A percentile compares a stretch with the other conserved stretches of the same genome.
These are phyloP conservation scores for Buxus sempervirens DNA, from an alignment of 164 flowering plant species.

Conservation along the genomic window DNA sequence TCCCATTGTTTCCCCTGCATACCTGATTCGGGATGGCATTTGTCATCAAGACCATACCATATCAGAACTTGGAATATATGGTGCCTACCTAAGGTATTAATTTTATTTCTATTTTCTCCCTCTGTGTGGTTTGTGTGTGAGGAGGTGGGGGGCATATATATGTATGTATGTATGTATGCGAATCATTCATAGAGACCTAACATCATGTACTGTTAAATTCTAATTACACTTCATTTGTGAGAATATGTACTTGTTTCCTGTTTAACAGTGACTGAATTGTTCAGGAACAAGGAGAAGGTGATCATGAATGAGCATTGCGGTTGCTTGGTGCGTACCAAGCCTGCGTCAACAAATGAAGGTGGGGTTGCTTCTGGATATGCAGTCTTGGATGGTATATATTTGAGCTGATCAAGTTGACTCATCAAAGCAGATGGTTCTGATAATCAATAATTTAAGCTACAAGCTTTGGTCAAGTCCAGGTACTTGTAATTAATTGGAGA, in stretches of 20 bases:
- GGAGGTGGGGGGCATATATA: neutral
- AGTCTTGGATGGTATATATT: constrained; percentile 80
- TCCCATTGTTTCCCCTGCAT: constrained; percentile 47
- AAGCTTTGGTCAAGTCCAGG: neutral
- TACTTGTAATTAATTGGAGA: neutral
- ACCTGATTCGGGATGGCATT: constrained; percentile 70
- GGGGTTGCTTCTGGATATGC: constrained; percentile 97
- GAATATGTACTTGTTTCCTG: neutral
- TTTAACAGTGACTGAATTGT: constrained; percentile 1
- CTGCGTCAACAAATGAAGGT: constrained; percentile 88
- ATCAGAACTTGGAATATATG: constrained; percentile 89
- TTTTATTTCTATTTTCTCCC: neutral
- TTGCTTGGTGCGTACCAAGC: constrained; percentile 86
- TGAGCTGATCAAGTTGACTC: constrained; percentile 32
- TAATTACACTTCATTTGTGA: too few relatives aligned
- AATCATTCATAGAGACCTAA: neutral
- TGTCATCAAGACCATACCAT: constrained; percentile 67
- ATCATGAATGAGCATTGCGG: constrained; percentile 73
- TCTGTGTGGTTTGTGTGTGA: neutral
- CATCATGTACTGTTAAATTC: neutral
- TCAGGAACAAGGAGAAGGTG: constrained; percentile 73
- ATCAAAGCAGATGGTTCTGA: neutral
- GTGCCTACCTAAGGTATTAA: constrained; percentile 81
- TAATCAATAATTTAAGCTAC: neutral
- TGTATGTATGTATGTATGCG: too few relatives aligned